These are phyloP conservation scores for Chlorella sp. DNA, from an alignment of 139 green algal species.

Conservation along the genomic window DNA sequence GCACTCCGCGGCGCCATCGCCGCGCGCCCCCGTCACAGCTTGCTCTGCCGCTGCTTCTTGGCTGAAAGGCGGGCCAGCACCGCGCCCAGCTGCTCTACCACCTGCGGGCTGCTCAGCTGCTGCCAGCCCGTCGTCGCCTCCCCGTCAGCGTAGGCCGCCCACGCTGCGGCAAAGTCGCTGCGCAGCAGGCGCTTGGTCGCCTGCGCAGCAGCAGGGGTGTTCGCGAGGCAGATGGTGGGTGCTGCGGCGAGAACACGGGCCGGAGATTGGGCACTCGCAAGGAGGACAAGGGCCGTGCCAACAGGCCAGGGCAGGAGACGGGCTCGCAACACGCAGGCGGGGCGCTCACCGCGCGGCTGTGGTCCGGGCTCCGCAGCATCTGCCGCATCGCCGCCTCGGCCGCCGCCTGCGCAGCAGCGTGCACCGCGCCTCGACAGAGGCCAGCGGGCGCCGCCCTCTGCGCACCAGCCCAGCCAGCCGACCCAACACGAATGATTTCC, in stretches of 20 bases:
- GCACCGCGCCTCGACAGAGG: no score
- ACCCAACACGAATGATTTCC: neutral
- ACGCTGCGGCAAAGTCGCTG: neutral
- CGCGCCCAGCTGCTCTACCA: neutral
- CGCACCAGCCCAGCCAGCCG: neutral
- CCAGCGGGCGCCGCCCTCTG: neutral
- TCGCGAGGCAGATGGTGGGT: no score
- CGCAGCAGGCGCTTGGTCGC: slow-evolving; percentile 2
- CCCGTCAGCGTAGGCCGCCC: neutral
- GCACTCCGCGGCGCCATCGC: no score
- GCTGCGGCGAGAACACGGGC: no score
- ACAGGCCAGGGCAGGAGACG: no score
- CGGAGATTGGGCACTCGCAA: no score
- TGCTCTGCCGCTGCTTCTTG: neutral
- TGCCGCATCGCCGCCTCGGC: slow-evolving; percentile 53
- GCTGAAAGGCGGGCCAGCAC: neutral
- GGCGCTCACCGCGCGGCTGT: slow-evolving; percentile 28
- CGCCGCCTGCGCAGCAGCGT: neutral
- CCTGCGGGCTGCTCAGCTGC: neutral
- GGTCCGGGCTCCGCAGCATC: slow-evolving; percentile 47
- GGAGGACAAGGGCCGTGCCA: no score
- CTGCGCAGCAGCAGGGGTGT: no score
- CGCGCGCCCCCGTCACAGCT: no score
- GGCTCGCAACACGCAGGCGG: neutral
- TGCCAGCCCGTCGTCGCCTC: neutral